Conservation (phyloP, 2,329 filamentous ascomycete genomes). For the Dothideomycetes sp. region DNA sequence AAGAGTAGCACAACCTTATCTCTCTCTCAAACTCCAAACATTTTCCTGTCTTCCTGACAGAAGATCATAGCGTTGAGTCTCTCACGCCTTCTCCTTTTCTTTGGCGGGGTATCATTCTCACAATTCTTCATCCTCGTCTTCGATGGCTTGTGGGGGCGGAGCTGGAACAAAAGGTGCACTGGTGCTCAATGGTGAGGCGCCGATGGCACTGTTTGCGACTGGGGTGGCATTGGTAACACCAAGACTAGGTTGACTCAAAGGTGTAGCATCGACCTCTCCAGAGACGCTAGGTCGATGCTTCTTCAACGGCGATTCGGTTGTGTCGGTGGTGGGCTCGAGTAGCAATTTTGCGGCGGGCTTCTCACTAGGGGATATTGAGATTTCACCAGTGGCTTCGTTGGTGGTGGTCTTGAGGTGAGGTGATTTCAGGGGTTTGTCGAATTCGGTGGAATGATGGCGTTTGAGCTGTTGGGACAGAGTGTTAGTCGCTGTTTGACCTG, state of each 20-base stretch:
- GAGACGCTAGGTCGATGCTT: constrained; percentile 58
- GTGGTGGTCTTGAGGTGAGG: constrained; percentile 27
- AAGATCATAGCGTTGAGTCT: too few species aligned
- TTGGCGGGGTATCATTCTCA: too few species aligned
- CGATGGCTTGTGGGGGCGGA: not conserved
- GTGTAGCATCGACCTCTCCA: constrained; percentile 15
- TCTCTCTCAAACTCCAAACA: too few species aligned
- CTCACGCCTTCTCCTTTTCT: too few species aligned
- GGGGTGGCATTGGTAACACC: constrained; percentile 1
- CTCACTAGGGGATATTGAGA: constrained; percentile 23
- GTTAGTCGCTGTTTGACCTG: constrained; percentile 10
- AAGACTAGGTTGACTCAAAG: constrained; percentile 1
- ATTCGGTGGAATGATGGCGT: constrained; percentile 66
- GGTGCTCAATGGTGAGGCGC: constrained; percentile 8
- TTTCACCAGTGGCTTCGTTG: constrained; percentile 32
- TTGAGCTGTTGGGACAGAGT: constrained; percentile 52
- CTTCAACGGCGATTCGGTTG: constrained; percentile 64
- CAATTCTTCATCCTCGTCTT: constrained; percentile 16
- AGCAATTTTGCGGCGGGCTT: constrained; percentile 20
- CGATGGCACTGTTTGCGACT: not conserved
- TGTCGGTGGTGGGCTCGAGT: constrained; percentile 35
- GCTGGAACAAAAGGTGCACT: not conserved
- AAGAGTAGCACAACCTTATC: too few species aligned
- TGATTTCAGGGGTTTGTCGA: constrained; percentile 37
- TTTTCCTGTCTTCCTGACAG: too few species aligned